phyloP scores from a whole-genome alignment of 2,329 filamentous ascomycete species.

The Ceratocystiopsis brevicomis region DNA sequence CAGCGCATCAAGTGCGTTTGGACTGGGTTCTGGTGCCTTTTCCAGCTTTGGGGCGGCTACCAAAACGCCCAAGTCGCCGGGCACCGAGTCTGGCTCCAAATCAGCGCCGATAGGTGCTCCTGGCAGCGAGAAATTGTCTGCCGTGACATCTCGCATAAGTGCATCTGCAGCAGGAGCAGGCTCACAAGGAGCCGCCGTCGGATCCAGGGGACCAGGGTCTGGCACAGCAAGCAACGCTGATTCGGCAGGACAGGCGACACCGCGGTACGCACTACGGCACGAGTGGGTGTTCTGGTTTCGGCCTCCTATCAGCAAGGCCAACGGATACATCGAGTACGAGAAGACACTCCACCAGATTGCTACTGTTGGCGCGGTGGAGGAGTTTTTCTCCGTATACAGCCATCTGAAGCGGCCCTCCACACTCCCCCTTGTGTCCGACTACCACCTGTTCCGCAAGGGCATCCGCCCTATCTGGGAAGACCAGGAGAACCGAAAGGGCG shows the following conservation, averaged over 20 bases:
- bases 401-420: slow-evolving; percentile 79
- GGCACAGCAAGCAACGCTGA: slow-evolving; percentile 17
- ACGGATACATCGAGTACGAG: slow-evolving; percentile 75
- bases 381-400: slow-evolving; percentile 77
- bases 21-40: slow-evolving; percentile 85
- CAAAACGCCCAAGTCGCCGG: slow-evolving; percentile 75
- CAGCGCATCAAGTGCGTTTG: slow-evolving; percentile 73
- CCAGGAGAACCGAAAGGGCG: slow-evolving; percentile 85
- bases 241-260: slow-evolving; percentile 15
- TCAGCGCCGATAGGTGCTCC: slow-evolving; percentile 28
- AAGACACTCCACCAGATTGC: slow-evolving; percentile 85
- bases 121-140: slow-evolving; percentile 44
- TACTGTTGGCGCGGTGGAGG: slow-evolving; percentile 62
- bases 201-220: not conserved
- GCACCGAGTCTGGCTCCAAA: slow-evolving; percentile 50
- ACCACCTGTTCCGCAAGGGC: slow-evolving; percentile 93
- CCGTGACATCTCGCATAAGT: slow-evolving; percentile 24
- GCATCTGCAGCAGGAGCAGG: slow-evolving; percentile 18
- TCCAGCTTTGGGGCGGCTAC: slow-evolving; percentile 74
- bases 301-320: slow-evolving; percentile 89
- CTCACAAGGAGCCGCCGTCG: not conserved
- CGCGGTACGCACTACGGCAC: slow-evolving; percentile 49
- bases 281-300: slow-evolving; percentile 96
- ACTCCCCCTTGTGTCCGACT: slow-evolving; percentile 84
- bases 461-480: slow-evolving; percentile 98